Conservation (phyloP, 2,329 filamentous ascomycete genomes). For the Pseudohalonectria lignicola region DNA sequence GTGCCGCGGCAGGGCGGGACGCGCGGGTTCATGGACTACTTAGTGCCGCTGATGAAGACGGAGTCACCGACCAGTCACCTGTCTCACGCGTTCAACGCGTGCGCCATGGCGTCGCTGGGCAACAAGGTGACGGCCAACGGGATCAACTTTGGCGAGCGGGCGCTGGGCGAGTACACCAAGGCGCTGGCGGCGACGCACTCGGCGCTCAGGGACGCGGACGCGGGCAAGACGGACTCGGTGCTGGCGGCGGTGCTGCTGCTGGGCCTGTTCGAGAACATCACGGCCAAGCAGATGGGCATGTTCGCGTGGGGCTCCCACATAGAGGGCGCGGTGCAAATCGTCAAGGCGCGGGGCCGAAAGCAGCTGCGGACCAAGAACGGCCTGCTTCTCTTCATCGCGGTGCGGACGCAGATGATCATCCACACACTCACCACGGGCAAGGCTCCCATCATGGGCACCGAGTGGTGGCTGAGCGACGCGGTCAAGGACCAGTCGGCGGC, state of each 20-base stretch:
- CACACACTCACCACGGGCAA: slow-evolving; percentile 43
- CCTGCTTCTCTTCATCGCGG: slow-evolving; percentile 44
- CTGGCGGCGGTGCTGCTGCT: slow-evolving; percentile 48
- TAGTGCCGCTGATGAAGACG: slow-evolving; percentile 41
- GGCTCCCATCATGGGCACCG: slow-evolving; percentile 37
- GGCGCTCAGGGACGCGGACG: slow-evolving; percentile 38
- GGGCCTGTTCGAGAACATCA: slow-evolving; percentile 50
- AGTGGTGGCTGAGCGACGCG: slow-evolving; percentile 50
- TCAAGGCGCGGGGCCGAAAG: slow-evolving; percentile 44
- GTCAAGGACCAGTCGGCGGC: slow-evolving; percentile 35
- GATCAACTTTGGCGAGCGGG: slow-evolving; percentile 23
- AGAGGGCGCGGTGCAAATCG: slow-evolving; percentile 52
- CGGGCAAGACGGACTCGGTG: slow-evolving; percentile 42
- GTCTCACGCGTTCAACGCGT: slow-evolving; percentile 46
- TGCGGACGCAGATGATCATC: slow-evolving; percentile 51
- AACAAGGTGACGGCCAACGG: slow-evolving; percentile 31
- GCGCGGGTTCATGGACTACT: slow-evolving; percentile 47
- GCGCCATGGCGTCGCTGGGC: slow-evolving; percentile 44
- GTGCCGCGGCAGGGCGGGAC: slow-evolving; percentile 36
- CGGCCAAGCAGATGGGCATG: slow-evolving; percentile 40
- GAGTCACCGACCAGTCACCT: slow-evolving; percentile 34
- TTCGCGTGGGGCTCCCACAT: slow-evolving; percentile 52
- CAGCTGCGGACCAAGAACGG: slow-evolving; percentile 43
- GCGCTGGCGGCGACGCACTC: slow-evolving; percentile 40
- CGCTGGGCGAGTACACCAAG: slow-evolving; percentile 41